Percentiles rank a stretch among this genome's conserved stretches.
These are phyloP conservation scores for Farysia itapuensis DNA, from an alignment of 1,284 basidiomycete species.

Conservation along the genomic window DNA sequence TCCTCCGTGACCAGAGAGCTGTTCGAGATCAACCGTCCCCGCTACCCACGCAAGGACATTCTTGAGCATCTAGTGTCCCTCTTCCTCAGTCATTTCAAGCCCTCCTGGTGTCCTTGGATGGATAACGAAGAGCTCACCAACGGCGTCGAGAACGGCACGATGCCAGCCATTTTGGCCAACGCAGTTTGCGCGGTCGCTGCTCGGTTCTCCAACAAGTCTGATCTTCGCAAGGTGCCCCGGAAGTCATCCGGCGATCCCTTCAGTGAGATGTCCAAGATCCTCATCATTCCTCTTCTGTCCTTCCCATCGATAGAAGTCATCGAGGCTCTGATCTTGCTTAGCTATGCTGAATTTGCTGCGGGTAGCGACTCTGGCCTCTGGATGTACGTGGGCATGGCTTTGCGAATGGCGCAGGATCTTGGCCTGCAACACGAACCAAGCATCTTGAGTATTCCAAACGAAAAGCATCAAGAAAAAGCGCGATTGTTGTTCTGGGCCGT, in stretches of 20 bases:
- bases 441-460: conserved; percentile 38
- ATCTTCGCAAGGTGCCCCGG: conserved; percentile 33
- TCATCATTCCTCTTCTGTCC: conserved; percentile 49
- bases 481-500: conserved; percentile 46
- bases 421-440: conserved; percentile 48
- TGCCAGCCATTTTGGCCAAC: conserved; percentile 49
- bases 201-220: conserved; percentile 37
- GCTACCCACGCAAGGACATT: conserved; percentile 42
- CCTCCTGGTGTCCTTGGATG: conserved; percentile 48
- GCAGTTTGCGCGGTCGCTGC: conserved; percentile 46
- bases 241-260: conserved; percentile 46
- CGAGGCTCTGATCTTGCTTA: conserved; percentile 43
- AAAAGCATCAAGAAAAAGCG: conserved; percentile 41
- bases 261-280: conserved; percentile 52
- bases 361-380: conserved; percentile 47
- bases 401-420: conserved; percentile 47
- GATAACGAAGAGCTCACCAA: conserved; percentile 36
- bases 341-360: conserved; percentile 47
- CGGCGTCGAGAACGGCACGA: conserved; percentile 29
- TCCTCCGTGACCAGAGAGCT: conserved; percentile 44
- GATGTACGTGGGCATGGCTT: conserved; percentile 52
- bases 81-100: conserved; percentile 42
- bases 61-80: conserved; percentile 38
- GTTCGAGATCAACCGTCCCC: conserved; percentile 45
- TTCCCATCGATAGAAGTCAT: conserved; percentile 50